Evolutionary conservation across 2,329 filamentous ascomycete genomes (phyloP), one percentile per base, ranked within the genome.

Genomic region (Lasiodiplodia citricola): DNA sequence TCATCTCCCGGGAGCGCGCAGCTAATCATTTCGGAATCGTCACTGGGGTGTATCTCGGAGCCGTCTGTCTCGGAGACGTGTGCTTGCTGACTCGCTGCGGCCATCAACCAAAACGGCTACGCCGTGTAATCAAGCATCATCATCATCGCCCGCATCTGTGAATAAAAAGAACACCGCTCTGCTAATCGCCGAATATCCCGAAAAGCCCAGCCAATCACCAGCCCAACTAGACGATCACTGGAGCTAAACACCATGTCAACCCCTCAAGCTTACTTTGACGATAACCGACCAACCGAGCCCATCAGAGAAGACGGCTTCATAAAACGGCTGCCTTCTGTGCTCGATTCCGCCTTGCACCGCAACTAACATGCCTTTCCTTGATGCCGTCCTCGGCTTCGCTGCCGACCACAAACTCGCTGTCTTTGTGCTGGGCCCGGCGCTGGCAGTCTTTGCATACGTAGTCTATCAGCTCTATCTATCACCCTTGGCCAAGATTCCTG

Each of bases 401-500:
- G 38, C 52, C 37, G 23, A 51, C 54, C 55, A 67, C 55, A 51
- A 62, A 23, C 18, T 23, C 44, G 54, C 25, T 13, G 41, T 50
- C 21, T 47, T 41, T n/a, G 41, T 47, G 28, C 35, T 31, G 2
- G 54, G 25, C 21, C 38, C 70, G 31, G 10, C 25, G 56, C 14
- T 51, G 21, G n/a, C 47, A 51, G 31, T 35, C 55, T 21, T n/a
- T 41, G 28, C 57, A 35, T 72, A 70, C 31, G 51, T 73, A 23
- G 18, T 72, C 28, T 71, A 74, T 44, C 69, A 72, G 44, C 66
- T 69, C 44, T 56, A 71, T 41, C 52, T 73, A 50, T 71, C 71
- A 23, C 75, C 75, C 11, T 67, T 78, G 11, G 66, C 71, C 18
- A 69, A 68, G 8, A 68, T 78, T n/a, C 75, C 75, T 10, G 76